Conservation (phyloP, 1,284 basidiomycete species). For the Tilletia horrida region DNA sequence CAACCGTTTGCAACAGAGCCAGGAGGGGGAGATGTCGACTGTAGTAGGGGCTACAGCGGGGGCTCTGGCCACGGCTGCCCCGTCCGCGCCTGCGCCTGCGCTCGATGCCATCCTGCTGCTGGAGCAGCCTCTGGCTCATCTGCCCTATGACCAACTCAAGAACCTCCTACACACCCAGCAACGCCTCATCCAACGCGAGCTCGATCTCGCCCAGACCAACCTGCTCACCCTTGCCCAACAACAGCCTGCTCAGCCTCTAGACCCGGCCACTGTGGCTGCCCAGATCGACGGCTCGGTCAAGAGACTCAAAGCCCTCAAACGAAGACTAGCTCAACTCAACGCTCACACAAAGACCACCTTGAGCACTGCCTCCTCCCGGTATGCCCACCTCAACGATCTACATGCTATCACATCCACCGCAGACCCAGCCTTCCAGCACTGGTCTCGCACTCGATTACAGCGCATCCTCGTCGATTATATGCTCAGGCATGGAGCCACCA, state of each 20-base stretch:
- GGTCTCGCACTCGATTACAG: conserved; percentile 76
- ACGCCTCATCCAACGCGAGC: conserved; percentile 39
- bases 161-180: conserved; percentile 44
- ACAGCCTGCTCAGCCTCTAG: background rate
- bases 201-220: conserved; percentile 27
- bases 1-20: too few species aligned
- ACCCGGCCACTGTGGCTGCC: background rate
- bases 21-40: too few species aligned
- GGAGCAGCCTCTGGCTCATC: conserved; percentile 79
- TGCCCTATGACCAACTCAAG: conserved; percentile 56
- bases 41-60: background rate
- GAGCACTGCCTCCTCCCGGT: conserved; percentile 30
- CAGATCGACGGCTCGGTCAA: background rate
- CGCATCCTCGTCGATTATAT: conserved; percentile 91
- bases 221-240: conserved; percentile 20
- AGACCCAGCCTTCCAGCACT: conserved; percentile 53
- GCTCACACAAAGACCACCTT: conserved; percentile 26
- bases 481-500: conserved; percentile 63
- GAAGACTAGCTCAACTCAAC: conserved; percentile 63
- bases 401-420: conserved; percentile 27
- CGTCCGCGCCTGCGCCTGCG: conserved; percentile 15
- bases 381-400: conserved; percentile 32
- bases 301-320: conserved; percentile 67
- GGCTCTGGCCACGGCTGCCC: background rate
- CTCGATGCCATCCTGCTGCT: conserved; percentile 75